Conservation (phyloP, 2,329 filamentous ascomycete species). For the Emericellopsis atlantica region DNA sequence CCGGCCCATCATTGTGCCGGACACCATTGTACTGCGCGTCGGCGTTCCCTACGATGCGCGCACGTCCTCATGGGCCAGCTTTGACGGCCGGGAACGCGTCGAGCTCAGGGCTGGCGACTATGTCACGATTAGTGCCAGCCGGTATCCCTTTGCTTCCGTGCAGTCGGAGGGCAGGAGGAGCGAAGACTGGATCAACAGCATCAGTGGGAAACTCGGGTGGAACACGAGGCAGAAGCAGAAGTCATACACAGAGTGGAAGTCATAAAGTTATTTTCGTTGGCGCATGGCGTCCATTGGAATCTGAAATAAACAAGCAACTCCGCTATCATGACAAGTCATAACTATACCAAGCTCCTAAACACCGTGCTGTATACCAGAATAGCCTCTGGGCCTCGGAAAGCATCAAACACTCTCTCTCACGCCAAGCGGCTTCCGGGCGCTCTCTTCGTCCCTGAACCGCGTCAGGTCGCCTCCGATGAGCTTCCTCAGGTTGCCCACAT, state of each 20-base stretch:
- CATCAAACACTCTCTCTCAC: constrained; percentile 25
- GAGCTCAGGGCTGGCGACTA: constrained; percentile 71
- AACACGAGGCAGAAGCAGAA: constrained; percentile 72
- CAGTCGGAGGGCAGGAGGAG: constrained; percentile 54
- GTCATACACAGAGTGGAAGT: constrained; percentile 35
- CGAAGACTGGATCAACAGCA: constrained; percentile 76
- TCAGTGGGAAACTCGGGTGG: constrained; percentile 68
- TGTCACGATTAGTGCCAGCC: constrained; percentile 68
- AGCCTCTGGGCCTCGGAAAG: background rate
- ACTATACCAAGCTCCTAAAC: background rate
- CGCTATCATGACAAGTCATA: background rate
- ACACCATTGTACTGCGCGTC: constrained; percentile 85
- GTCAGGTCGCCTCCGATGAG: constrained; percentile 65
- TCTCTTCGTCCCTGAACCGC: constrained; percentile 50
- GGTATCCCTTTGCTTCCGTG: constrained; percentile 71
- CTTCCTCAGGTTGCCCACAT: constrained; percentile 56
- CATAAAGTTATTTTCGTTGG: background rate
- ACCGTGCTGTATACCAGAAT: background rate
- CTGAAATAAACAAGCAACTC: background rate
- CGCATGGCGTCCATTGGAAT: background rate
- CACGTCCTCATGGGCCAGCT: constrained; percentile 90
- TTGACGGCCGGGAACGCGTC: constrained; percentile 84
- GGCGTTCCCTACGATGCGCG: constrained; percentile 92
- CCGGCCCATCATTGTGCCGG: constrained; percentile 89
- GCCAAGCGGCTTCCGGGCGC: constrained; percentile 38